Base-by-base conservation (phyloP, 768 basidiomycete genomes). In the Trametes elegans region DNA sequence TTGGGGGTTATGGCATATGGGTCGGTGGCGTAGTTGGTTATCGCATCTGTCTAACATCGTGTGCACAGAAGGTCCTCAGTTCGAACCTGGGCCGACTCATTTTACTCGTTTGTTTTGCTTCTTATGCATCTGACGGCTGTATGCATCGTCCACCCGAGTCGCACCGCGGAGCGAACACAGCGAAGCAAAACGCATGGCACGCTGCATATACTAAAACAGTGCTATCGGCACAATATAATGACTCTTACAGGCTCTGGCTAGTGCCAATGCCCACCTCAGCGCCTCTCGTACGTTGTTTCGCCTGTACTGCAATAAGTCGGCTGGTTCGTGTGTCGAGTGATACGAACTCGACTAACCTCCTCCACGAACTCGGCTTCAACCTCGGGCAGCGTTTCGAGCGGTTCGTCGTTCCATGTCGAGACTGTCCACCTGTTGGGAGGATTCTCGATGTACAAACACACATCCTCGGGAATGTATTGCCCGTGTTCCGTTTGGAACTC, bases 31-130 rank as follows among this genome's bases (percentile, higher is more conserved):
- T 85, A 85, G 81, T 83, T 85, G 83, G 83, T 85, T 85, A 86
- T 86, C 82, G 81, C 83, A 82, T 84, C 81, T 83, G 83, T 84
- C 82, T 85, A 83, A 85, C 83, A 84, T n/a, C n/a, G n/a, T n/a
- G n/a, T n/a, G n/a, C 83, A 83, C 82, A 82, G 83, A 82, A 82
- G 83, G 81, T 79, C 82, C 75, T 72, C 80, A 77, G 83, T 84
- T 84, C 81, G 81, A 84, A 66, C 80, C 82, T 77, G 80, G 79
- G 71, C 80, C 79, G 53, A 59, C 59, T 60, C 59, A 60, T 41
- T 34, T 11, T n/a, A n/a, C n/a, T n/a, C n/a, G n/a, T n/a, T n/a
- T n/a, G n/a, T 35, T 46, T 46, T 46, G 27, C 16, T 44, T 7
- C 8, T 14, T 18, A 18, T 18, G 5, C 11, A 14, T 5, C 5